Evolutionary conservation across 805 yeast genomes (phyloP).

Genomic region (Candida wancherniae): DNA sequence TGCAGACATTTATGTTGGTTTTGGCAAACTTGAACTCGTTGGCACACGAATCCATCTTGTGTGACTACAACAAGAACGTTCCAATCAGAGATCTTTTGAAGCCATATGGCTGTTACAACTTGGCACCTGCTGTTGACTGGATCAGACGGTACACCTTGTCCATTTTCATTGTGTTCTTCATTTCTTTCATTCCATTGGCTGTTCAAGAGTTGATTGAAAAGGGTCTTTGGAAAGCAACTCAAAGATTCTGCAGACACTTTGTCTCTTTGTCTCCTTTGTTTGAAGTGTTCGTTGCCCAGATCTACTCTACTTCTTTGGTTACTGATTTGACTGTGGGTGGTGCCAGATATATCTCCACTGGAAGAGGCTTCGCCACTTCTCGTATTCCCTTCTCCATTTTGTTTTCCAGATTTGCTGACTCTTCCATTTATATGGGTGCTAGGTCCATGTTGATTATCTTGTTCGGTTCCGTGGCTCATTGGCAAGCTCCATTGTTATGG

Average conservation of each 20-base stretch:
- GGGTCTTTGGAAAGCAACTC: slow-evolving; percentile 66
- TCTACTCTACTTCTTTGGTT: slow-evolving; percentile 65
- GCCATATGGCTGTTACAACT: slow-evolving; percentile 69
- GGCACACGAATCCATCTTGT: slow-evolving; percentile 55
- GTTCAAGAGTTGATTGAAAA: slow-evolving; percentile 75
- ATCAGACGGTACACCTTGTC: slow-evolving; percentile 67
- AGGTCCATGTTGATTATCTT: slow-evolving; percentile 65
- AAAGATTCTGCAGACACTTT: slow-evolving; percentile 62
- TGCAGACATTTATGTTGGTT: slow-evolving; percentile 50
- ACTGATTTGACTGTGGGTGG: slow-evolving; percentile 74
- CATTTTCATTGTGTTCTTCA: slow-evolving; percentile 67
- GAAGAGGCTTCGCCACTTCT: slow-evolving; percentile 76
- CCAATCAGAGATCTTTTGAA: slow-evolving; percentile 58
- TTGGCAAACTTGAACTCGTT: slow-evolving; percentile 59
- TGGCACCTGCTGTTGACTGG: slow-evolving; percentile 72
- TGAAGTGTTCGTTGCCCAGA: slow-evolving; percentile 74
- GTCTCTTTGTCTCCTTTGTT: slow-evolving; percentile 70
- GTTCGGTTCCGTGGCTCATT: slow-evolving; percentile 56
- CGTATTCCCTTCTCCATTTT: slow-evolving; percentile 62
- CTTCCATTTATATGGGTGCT: slow-evolving; percentile 77
- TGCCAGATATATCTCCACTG: slow-evolving; percentile 77
- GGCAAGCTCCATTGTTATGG: slow-evolving; percentile 57
- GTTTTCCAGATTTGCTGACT: slow-evolving; percentile 62
- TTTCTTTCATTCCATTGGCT: slow-evolving; percentile 69
- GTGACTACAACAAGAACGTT: slow-evolving; percentile 52